Evolutionary conservation across 2,329 filamentous ascomycete species (phyloP).

Genomic region (Fusarium setosum): DNA sequence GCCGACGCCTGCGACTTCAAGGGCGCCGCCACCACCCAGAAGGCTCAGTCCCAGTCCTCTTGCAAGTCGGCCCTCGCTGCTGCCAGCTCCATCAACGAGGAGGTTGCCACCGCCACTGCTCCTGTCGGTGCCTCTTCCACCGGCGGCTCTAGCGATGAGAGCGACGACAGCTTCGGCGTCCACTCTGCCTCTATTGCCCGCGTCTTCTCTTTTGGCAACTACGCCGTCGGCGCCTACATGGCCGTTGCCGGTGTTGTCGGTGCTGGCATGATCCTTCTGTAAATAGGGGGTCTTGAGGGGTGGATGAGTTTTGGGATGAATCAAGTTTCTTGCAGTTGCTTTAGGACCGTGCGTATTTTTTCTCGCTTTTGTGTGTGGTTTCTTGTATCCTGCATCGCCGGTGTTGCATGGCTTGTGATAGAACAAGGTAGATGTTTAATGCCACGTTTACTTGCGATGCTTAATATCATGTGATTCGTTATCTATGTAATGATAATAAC

Average conservation of each 20-base stretch:
- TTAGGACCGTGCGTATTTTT: conserved; percentile 34
- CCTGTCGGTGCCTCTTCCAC: conserved; percentile 47
- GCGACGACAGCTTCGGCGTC: conserved; percentile 51
- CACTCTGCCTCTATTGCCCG: conserved; percentile 50
- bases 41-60: conserved; percentile 57
- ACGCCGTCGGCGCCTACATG: conserved; percentile 63
- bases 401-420: conserved; percentile 43
- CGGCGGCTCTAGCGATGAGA: conserved; percentile 29
- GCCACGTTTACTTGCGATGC: conserved; percentile 36
- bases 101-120: conserved; percentile 59
- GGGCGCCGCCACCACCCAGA: conserved; percentile 70
- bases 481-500: background rate
- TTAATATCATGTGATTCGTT: conserved; percentile 1
- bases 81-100: conserved; percentile 68
- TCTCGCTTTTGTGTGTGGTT: conserved; percentile 29
- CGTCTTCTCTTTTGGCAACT: conserved; percentile 58
- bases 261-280: conserved; percentile 65
- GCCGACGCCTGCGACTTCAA: conserved; percentile 76
- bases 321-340: conserved; percentile 35
- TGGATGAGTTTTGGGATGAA: conserved; percentile 20
- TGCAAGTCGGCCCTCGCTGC: conserved; percentile 71
- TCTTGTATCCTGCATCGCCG: conserved; percentile 44
- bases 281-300: conserved; percentile 44
- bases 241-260: conserved; percentile 63
- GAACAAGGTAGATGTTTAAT: conserved; percentile 44